Conservation (phyloP, 306 rosid genomes). For the Amphicarpaea edgeworthii region DNA sequence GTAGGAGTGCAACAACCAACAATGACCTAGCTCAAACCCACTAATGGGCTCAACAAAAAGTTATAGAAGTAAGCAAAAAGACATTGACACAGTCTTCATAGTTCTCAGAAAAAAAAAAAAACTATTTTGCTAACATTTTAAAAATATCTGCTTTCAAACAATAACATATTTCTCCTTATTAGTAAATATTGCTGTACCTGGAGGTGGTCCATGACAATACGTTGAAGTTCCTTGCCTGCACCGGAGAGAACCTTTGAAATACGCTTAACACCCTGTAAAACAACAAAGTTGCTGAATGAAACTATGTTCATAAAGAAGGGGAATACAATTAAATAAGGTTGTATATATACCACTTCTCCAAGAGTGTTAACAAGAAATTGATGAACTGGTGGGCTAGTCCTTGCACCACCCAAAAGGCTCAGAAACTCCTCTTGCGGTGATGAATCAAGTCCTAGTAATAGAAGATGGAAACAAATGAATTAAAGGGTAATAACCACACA, state of each 20-base stretch:
- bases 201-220: slow-evolving; percentile 84
- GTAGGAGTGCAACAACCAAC: slow-evolving; percentile 24
- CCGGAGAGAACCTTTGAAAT: slow-evolving; percentile 83
- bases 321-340: slow-evolving; percentile 38
- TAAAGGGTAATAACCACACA: slow-evolving; percentile 14
- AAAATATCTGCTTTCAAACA: slow-evolving; percentile 39
- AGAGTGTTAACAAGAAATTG: slow-evolving; percentile 94
- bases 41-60: slow-evolving; percentile 5
- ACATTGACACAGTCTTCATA: slow-evolving; percentile 22
- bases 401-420: slow-evolving; percentile 95
- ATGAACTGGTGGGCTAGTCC: slow-evolving; percentile 94
- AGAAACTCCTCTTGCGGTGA: slow-evolving; percentile 93
- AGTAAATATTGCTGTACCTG: slow-evolving; percentile 65
- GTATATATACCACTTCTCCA: slow-evolving; percentile 78
- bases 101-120: neutral
- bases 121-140: neutral
- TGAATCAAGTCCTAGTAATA: slow-evolving; percentile 75
- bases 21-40: slow-evolving; percentile 32
- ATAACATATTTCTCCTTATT: slow-evolving; percentile 5
- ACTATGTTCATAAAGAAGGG: slow-evolving; percentile 27
- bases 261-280: slow-evolving; percentile 85
- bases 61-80: slow-evolving; percentile 12
- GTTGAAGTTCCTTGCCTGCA: slow-evolving; percentile 96
- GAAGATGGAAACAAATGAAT: slow-evolving; percentile 43
- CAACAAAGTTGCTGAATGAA: slow-evolving; percentile 50